Base-by-base conservation (phyloP, 2,329 filamentous ascomycete genomes). In the Colletotrichum liaoningense region DNA sequence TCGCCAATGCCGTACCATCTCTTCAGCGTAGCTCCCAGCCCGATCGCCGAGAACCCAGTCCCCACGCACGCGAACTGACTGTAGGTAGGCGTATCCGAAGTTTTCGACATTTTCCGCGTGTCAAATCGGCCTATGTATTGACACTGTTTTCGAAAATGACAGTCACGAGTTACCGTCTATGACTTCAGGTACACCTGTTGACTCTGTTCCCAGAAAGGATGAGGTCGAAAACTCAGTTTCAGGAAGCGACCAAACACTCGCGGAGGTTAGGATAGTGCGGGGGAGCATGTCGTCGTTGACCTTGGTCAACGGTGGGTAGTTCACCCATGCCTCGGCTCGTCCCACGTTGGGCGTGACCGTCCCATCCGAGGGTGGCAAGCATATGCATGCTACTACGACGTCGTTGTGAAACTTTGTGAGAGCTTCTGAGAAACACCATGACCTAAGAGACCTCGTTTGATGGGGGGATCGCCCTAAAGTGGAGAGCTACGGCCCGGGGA, bases 1-100 rank as follows among this genome's bases (percentile, higher is more conserved):
- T 92, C 89, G 74, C 87, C 86, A 67, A 90, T 90, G 35, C 85
- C 86, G 55, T 92, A 85, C 79, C 86, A 86, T 22, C 88, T 82
- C 76, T 90, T 88, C 64, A 93, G 79, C 28, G 88, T 87, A 55
- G 88, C 90, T 8, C 88, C 91, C 77, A 92, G 87, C 3, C 88
- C 89, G 68, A 93, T 90, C 24, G 87, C 91, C 0, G 90, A 91
- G 76, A 91, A 88, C 14, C 91, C 91, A 1, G 88, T 87, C 33
- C 91, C 91, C 52, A 93, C 86, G 76, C 82, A 84, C 35, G 81
- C 82, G 74, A 85, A 85, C 75, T 81, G 81, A 71, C 78, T 84
- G 74, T 83, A 84, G 58, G 69, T 75, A 33, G 73, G 28, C 1
- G 63, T 30, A 6, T 35, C 35, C 26, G 9, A 3, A 6, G 22